A percentile compares a stretch with the other conserved stretches of the same genome.
Evolutionary conservation across 495 filamentous ascomycete genomes (phyloP).

Genomic region (Patellaria atrata): DNA sequence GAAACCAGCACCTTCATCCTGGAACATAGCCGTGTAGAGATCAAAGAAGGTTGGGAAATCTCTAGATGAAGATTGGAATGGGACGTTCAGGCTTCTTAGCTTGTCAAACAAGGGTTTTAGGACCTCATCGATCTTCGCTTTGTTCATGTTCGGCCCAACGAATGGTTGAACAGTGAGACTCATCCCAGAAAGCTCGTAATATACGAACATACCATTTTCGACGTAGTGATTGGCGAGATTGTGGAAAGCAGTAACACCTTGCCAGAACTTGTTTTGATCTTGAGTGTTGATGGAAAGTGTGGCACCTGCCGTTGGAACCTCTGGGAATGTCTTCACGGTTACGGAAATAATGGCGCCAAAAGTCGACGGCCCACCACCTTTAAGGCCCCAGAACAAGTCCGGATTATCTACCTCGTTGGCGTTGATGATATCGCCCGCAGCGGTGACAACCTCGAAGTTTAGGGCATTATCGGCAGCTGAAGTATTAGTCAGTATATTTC

Average conservation of each 20-base stretch:
- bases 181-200: constrained; percentile 28
- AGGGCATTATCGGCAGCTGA: constrained; percentile 21
- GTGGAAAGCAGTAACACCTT: constrained; percentile 33
- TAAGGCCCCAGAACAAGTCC: constrained; percentile 18
- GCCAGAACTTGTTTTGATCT: constrained; percentile 30
- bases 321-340: constrained; percentile 35
- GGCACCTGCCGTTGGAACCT: constrained; percentile 28
- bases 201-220: constrained; percentile 33
- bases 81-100: constrained; percentile 26
- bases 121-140: constrained; percentile 27
- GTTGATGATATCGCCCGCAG: constrained; percentile 13
- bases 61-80: constrained; percentile 24
- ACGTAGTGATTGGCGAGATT: constrained; percentile 29
- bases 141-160: constrained; percentile 31
- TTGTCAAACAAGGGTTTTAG: constrained; percentile 34
- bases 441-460: constrained; percentile 15
- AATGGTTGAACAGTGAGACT: constrained; percentile 31
- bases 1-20: constrained; percentile 30
- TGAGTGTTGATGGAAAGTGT: constrained; percentile 31
- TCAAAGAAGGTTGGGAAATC: constrained; percentile 32
- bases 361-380: constrained; percentile 14
- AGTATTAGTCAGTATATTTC: too few relatives aligned
- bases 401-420: constrained; percentile 13
- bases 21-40: constrained; percentile 35
- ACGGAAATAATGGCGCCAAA: constrained; percentile 18